A percentile compares a stretch with the other conserved stretches of the same genome.
Conservation (phyloP, 176 grass and related monocot genomes). For the Themeda triandra region DNA sequence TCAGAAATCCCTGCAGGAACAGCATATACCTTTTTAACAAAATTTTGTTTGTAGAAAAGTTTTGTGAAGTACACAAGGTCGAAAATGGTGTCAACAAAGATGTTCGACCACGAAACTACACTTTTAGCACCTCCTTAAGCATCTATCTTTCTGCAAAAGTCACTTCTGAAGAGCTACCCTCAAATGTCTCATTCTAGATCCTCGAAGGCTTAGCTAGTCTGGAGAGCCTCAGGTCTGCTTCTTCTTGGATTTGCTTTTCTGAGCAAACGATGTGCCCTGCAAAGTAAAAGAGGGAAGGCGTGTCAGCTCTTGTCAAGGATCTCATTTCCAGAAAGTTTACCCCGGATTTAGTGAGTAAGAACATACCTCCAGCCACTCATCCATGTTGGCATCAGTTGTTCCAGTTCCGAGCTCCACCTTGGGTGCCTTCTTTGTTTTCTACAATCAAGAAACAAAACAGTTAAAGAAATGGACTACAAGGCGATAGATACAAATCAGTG, state of each 20-base stretch:
- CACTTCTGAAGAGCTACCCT: conserved; percentile 32
- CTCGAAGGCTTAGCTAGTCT: conserved; percentile 32
- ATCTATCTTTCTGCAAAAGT: conserved; percentile 42
- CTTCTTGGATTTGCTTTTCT: conserved; percentile 54
- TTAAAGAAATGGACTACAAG: too few relatives aligned
- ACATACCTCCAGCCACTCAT: conserved; percentile 94
- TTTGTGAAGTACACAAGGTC: conserved; percentile 46
- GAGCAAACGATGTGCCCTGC: conserved; percentile 75
- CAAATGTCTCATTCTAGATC: conserved; percentile 40
- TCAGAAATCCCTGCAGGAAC: background rate
- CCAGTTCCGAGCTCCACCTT: conserved; percentile 92
- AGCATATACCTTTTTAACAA: conserved; percentile 42
- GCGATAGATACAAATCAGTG: too few relatives aligned
- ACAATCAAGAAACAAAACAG: background rate
- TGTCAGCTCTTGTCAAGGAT: background rate
- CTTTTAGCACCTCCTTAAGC: conserved; percentile 29
- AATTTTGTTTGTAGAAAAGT: conserved; percentile 44
- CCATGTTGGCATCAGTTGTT: conserved; percentile 72
- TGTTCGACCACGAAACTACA: conserved; percentile 34
- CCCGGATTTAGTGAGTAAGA: background rate
- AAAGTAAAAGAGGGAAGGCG: background rate
- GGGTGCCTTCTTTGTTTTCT: conserved; percentile 89
- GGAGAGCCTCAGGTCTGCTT: conserved; percentile 40
- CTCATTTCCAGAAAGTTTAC: background rate
- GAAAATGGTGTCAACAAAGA: conserved; percentile 36